Conservation (phyloP, 768 basidiomycete species). For the Pleurotus pulmonarius region DNA sequence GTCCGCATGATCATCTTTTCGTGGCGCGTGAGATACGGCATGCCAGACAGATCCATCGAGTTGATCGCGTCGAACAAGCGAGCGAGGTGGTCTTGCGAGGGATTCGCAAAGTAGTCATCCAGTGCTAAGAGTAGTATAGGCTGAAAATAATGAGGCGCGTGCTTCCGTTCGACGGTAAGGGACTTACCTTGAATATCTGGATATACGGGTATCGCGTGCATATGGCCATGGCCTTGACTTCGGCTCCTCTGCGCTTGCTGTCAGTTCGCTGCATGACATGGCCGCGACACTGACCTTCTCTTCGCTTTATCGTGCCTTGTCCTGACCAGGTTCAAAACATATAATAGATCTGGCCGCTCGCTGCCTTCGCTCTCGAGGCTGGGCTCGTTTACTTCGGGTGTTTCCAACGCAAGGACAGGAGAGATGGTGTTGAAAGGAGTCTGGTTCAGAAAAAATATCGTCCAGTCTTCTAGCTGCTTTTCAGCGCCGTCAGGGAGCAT, state of each 20-base stretch:
- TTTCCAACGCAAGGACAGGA: slow-evolving; percentile 74
- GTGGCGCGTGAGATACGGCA: slow-evolving; percentile 71
- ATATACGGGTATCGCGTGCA: slow-evolving; percentile 93
- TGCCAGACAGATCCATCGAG: slow-evolving; percentile 78
- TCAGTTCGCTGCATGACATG: slow-evolving; percentile 1
- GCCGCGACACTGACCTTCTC: slow-evolving; percentile 51
- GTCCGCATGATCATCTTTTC: slow-evolving; percentile 90
- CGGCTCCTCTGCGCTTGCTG: slow-evolving; percentile 64
- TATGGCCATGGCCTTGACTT: slow-evolving; percentile 92
- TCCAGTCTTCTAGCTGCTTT: slow-evolving; percentile 94
- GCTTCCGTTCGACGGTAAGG: neutral
- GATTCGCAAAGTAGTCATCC: slow-evolving; percentile 89
- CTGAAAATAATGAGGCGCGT: slow-evolving; percentile 33
- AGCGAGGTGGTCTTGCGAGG: slow-evolving; percentile 86
- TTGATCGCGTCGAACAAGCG: slow-evolving; percentile 93
- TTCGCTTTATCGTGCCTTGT: slow-evolving; percentile 87
- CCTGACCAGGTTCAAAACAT: slow-evolving; percentile 86
- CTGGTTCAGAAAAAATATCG: slow-evolving; percentile 97
- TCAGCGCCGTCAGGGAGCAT: slow-evolving; percentile 99
- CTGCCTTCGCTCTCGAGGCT: slow-evolving; percentile 32
- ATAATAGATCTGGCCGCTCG: slow-evolving; percentile 59
- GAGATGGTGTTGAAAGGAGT: slow-evolving; percentile 84
- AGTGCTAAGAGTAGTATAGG: slow-evolving; percentile 91
- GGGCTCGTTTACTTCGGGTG: slow-evolving; percentile 36
- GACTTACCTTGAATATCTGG: slow-evolving; percentile 86